Conservation (phyloP, 2,329 filamentous ascomycete genomes). For the Ceratocystis albifundus region DNA sequence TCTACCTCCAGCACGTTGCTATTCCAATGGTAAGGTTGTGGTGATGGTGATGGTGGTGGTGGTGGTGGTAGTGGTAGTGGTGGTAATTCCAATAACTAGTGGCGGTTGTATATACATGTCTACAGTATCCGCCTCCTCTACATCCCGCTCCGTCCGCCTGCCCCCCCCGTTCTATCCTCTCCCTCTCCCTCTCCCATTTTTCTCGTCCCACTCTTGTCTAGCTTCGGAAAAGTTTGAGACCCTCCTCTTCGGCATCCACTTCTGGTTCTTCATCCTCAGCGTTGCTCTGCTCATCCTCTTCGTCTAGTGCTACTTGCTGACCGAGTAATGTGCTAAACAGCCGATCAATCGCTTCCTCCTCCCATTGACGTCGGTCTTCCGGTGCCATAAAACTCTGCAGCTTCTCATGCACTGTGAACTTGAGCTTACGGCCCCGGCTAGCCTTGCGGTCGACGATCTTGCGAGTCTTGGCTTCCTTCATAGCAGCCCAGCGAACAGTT, state of each 20-base stretch:
- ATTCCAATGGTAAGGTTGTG: neutral
- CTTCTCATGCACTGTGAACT: conserved; percentile 93
- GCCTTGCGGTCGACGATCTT: conserved; percentile 85
- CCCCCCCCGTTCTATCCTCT: conserved; percentile 16
- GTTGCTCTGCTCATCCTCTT: conserved; percentile 42
- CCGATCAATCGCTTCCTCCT: conserved; percentile 62
- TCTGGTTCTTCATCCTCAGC: conserved; percentile 42
- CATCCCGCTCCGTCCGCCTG: too few species aligned
- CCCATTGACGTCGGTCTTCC: conserved; percentile 71
- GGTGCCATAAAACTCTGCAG: conserved; percentile 96
- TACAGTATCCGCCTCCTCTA: neutral
- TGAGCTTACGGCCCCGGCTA: conserved; percentile 86
- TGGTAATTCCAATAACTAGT: conserved; percentile 10
- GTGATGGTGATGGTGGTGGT: neutral
- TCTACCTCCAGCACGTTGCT: neutral
- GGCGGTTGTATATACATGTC: conserved; percentile 18
- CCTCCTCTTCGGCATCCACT: conserved; percentile 42
- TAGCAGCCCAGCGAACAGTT: conserved; percentile 54
- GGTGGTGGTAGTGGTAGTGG: neutral
- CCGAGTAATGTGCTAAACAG: conserved; percentile 68
- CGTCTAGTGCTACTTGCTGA: conserved; percentile 53
- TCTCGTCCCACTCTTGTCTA: conserved; percentile 25
- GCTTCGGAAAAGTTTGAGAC: conserved; percentile 43
- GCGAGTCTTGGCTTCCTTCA: conserved; percentile 64
- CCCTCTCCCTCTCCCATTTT: conserved; percentile 16